Conservation (phyloP, 2,329 filamentous ascomycete genomes). For the Didymella arachidicola region DNA sequence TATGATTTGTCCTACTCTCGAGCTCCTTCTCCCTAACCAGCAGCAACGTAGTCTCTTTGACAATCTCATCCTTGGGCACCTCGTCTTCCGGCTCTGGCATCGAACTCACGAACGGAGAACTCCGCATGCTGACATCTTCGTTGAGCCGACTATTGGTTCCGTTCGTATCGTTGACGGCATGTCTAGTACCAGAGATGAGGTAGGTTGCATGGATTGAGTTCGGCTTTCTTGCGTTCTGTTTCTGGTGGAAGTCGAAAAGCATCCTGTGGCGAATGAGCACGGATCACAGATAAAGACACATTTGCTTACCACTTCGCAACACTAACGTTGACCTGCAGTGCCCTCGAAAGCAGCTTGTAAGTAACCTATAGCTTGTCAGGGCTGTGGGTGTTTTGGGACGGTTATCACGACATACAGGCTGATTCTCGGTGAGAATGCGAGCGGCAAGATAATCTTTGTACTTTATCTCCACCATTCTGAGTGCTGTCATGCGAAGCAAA, state of each 20-base stretch:
- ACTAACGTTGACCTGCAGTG: conserved; percentile 83
- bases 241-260: conserved; percentile 83
- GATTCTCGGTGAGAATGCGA: conserved; percentile 77
- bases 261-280: conserved; percentile 64
- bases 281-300: background rate
- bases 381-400: conserved; percentile 1
- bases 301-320: conserved; percentile 80
- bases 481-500: conserved; percentile 5
- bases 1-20: conserved; percentile 59
- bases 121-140: conserved; percentile 73
- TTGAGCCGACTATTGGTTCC: conserved; percentile 56
- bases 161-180: conserved; percentile 45
- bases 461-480: conserved; percentile 60
- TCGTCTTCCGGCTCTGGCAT: conserved; percentile 59
- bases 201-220: conserved; percentile 91
- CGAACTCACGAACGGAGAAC: conserved; percentile 73
- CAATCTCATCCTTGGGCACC: conserved; percentile 51
- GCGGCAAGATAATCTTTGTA: conserved; percentile 77
- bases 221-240: conserved; percentile 77
- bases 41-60: conserved; percentile 66
- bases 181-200: conserved; percentile 76
- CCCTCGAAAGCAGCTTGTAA: conserved; percentile 84
- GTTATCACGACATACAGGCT: conserved; percentile 63
- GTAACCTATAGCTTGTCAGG: conserved; percentile 68
- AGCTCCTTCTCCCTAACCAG: conserved; percentile 77